Percentiles rank a stretch among this genome's conserved stretches.
These are phyloP conservation scores for Corymbia citriodora DNA, from an alignment of 441 rosid species.

Conservation along the genomic window DNA sequence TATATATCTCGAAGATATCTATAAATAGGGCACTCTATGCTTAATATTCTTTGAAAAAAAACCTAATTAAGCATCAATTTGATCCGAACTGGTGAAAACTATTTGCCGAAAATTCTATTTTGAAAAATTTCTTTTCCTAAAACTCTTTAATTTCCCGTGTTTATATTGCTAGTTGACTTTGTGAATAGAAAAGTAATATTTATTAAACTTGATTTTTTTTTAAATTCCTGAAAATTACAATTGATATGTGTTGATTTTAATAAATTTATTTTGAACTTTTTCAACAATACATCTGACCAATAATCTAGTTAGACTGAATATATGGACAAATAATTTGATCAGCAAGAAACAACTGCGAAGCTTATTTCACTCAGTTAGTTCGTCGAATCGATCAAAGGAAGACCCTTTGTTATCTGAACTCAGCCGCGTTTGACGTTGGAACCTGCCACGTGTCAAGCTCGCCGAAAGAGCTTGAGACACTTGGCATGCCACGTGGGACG, in stretches of 20 bases:
- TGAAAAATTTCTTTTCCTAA: neutral
- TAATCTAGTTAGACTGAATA: too few species aligned
- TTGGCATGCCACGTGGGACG: neutral
- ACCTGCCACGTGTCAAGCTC: neutral
- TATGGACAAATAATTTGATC: too few species aligned
- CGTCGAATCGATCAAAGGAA: neutral
- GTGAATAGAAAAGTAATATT: neutral
- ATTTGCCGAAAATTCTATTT: neutral
- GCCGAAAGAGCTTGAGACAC: neutral
- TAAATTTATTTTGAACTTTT: neutral
- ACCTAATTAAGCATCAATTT: neutral
- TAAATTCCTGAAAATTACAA: neutral
- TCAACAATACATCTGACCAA: neutral
- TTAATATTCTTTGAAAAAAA: neutral
- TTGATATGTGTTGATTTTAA: neutral
- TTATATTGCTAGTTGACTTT: neutral
- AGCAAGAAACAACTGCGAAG: neutral
- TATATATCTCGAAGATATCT: neutral
- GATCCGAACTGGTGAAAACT: neutral
- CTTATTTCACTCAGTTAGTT: neutral
- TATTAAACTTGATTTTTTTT: neutral
- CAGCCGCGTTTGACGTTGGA: neutral
- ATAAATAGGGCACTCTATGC: neutral
- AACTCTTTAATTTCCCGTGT: neutral
- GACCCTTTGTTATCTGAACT: neutral